phyloP scores from a whole-genome alignment of 306 rosid species.

The Rubus parviflorus region DNA sequence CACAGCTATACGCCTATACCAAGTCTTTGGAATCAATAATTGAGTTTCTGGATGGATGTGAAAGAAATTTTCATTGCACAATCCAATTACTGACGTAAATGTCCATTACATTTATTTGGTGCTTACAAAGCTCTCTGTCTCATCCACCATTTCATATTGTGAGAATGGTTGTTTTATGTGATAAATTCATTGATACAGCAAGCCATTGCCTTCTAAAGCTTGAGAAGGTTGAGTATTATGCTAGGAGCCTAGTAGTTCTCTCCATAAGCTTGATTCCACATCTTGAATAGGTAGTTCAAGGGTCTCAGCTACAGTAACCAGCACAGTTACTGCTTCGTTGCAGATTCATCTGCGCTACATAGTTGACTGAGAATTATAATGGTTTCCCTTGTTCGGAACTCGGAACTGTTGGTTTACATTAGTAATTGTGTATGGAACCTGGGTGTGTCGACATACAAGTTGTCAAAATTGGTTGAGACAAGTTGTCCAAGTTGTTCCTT shows the following conservation, averaged over 20 bases:
- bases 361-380: neutral
- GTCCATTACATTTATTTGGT: neutral
- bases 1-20: neutral
- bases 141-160: neutral
- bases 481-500: neutral
- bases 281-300: neutral
- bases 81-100: neutral
- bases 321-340: neutral
- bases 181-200: neutral
- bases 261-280: neutral
- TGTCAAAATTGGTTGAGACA: neutral
- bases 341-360: neutral
- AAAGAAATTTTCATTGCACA: neutral
- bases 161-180: neutral
- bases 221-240: slow-evolving; percentile 1
- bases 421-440: neutral
- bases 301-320: neutral
- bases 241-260: neutral
- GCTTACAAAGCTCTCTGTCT: neutral
- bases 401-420: neutral
- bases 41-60: neutral
- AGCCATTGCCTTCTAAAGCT: slow-evolving; percentile 1
- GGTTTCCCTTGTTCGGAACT: neutral
- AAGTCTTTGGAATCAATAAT: neutral
- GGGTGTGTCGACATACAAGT: neutral